Evolutionary conservation across 1,139 yeast genomes (phyloP).

Genomic region (Yamadazyma oceani): DNA sequence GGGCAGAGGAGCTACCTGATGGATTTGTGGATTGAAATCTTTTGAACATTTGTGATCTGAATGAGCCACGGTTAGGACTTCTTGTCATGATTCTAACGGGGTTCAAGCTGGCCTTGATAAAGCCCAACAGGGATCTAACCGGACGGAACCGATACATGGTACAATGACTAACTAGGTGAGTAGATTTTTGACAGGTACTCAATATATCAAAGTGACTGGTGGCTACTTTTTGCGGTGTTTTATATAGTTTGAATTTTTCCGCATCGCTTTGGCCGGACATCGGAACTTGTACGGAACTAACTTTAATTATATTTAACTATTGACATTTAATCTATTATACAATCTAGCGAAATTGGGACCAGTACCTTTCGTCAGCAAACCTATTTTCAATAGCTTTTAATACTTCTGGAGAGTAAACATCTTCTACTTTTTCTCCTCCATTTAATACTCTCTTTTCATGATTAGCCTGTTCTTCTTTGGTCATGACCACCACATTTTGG

Average conservation of each 20-base stretch:
- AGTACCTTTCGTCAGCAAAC: conserved; percentile 72
- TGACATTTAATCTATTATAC: too few species aligned
- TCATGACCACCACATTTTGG: conserved; percentile 82
- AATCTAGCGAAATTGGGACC: conserved; percentile 48
- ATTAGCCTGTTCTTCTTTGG: conserved; percentile 77
- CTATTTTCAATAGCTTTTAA: conserved; percentile 60
- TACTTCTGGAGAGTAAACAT: conserved; percentile 65
- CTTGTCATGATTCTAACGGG: neutral
- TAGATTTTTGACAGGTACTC: neutral
- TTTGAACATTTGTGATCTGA: conserved; percentile 4
- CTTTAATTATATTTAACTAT: too few species aligned
- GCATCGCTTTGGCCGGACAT: too few species aligned
- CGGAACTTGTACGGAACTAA: too few species aligned
- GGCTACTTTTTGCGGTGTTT: too few species aligned
- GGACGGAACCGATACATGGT: neutral
- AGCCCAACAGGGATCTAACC: neutral
- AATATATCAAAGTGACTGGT: too few species aligned
- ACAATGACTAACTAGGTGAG: too few species aligned
- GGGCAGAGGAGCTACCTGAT: conserved; percentile 16
- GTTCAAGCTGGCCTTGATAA: neutral
- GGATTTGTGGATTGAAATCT: conserved; percentile 25
- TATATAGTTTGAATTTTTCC: too few species aligned
- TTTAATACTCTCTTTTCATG: conserved; percentile 76
- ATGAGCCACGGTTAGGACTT: neutral
- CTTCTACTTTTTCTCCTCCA: conserved; percentile 60